Evolutionary conservation across 179 eudicot species (phyloP).

Genomic region (Spinacia oleracea): DNA sequence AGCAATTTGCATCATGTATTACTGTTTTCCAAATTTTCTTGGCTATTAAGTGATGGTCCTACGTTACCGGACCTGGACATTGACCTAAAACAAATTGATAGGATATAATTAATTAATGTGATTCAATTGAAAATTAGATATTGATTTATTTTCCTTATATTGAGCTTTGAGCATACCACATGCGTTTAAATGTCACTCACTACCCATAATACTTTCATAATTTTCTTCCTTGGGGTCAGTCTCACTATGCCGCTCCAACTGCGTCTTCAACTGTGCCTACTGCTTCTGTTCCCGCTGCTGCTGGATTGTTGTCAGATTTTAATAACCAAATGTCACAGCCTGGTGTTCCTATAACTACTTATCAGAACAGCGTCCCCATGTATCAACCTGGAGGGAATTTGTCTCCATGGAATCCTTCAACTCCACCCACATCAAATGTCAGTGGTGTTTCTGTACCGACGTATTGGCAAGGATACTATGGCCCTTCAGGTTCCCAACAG

Average conservation of each 20-base stretch:
- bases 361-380: constrained; percentile 37
- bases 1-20: neutral
- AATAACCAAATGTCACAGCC: constrained; percentile 39
- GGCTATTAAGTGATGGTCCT: neutral
- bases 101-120: neutral
- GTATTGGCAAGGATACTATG: constrained; percentile 49
- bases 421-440: constrained; percentile 44
- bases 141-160: neutral
- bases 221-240: constrained; percentile 31
- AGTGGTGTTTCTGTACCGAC: constrained; percentile 39
- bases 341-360: constrained; percentile 35
- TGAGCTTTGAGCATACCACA: neutral
- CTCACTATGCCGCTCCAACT: constrained; percentile 44
- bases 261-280: constrained; percentile 27
- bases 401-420: constrained; percentile 39
- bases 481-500: constrained; percentile 38
- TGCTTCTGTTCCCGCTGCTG: constrained; percentile 23
- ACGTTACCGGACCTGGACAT: neutral
- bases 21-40: neutral
- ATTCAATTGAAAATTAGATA: neutral
- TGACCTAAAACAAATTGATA: neutral
- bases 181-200: neutral
- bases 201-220: neutral
- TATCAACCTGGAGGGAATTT: constrained; percentile 41
- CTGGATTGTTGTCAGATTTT: constrained; percentile 35